Conservation (phyloP, 495 filamentous ascomycete species). For the Neurospora sp. region DNA sequence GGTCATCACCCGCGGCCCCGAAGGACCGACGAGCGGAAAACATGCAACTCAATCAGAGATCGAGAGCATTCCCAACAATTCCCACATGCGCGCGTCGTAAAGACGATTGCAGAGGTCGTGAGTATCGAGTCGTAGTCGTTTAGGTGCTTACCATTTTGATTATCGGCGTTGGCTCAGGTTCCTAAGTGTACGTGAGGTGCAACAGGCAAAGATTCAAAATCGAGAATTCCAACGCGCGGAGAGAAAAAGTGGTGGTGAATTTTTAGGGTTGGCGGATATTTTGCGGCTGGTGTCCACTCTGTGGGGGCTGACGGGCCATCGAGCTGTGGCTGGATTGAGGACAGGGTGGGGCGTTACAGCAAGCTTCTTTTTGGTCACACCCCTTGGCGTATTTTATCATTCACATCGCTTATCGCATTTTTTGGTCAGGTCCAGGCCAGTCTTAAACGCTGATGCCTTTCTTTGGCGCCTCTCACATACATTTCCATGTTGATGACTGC, state of each 20-base stretch:
- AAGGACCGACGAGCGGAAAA: slow-evolving; percentile 39
- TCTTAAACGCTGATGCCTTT: background rate
- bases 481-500: background rate
- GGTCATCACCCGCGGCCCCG: slow-evolving; percentile 55
- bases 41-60: slow-evolving; percentile 30
- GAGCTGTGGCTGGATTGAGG: slow-evolving; percentile 3
- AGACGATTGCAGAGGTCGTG: slow-evolving; percentile 10
- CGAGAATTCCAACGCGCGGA: slow-evolving; percentile 5
- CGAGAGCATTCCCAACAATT: slow-evolving; percentile 11
- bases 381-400: background rate
- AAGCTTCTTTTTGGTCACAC: background rate
- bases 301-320: background rate
- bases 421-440: background rate
- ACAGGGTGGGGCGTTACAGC: background rate
- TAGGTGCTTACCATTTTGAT: slow-evolving; percentile 37
- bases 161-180: slow-evolving; percentile 22
- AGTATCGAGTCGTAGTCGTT: slow-evolving; percentile 11
- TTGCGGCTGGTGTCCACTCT: slow-evolving; percentile 8
- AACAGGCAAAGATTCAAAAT: slow-evolving; percentile 11
- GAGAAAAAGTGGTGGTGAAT: slow-evolving; percentile 23
- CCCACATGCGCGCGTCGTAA: background rate
- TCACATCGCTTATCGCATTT: background rate
- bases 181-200: slow-evolving; percentile 16
- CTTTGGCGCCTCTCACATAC: background rate
- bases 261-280: slow-evolving; percentile 20